Conservation (phyloP, 495 filamentous ascomycete genomes). For the Trichoderma virens region DNA sequence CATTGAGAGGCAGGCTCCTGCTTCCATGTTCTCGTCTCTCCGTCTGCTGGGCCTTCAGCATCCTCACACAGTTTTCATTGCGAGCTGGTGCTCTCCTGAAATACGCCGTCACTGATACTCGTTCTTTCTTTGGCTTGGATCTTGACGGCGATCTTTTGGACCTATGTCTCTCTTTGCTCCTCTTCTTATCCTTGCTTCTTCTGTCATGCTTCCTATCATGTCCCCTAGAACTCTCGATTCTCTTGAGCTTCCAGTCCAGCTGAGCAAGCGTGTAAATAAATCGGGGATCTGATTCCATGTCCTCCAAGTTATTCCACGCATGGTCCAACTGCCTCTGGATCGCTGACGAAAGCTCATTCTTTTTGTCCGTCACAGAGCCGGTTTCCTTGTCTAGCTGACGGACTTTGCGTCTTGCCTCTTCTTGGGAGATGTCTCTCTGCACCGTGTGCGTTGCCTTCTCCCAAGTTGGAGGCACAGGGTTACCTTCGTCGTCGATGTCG, state of each 20-base stretch:
- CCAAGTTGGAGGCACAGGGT: conserved; percentile 21
- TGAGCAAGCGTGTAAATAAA: conserved; percentile 27
- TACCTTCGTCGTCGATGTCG: conserved; percentile 21
- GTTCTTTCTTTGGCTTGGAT: conserved; percentile 14
- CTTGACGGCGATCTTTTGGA: conserved; percentile 4
- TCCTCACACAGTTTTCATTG: conserved; percentile 19
- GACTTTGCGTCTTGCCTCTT: conserved; percentile 20
- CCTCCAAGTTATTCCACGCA: conserved; percentile 19
- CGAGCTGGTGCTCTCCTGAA: conserved; percentile 26
- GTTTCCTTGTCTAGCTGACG: conserved; percentile 23
- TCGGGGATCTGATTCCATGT: conserved; percentile 16
- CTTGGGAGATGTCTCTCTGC: conserved; percentile 20
- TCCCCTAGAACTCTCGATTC: neutral
- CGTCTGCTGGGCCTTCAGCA: conserved; percentile 15
- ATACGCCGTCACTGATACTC: conserved; percentile 29
- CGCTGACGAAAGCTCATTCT: conserved; percentile 18
- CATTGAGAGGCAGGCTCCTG: neutral
- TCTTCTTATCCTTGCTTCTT: conserved; percentile 9
- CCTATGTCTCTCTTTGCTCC: neutral
- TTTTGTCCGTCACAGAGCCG: conserved; percentile 20
- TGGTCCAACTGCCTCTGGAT: conserved; percentile 28
- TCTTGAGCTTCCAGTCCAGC: conserved; percentile 24
- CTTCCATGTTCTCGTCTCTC: neutral
- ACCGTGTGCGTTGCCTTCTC: conserved; percentile 17
- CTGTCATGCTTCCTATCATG: neutral